Percentiles rank a stretch among this genome's conserved stretches.
These are phyloP conservation scores for Abortiporus biennis DNA, from an alignment of 1,284 basidiomycete species.

Conservation along the genomic window DNA sequence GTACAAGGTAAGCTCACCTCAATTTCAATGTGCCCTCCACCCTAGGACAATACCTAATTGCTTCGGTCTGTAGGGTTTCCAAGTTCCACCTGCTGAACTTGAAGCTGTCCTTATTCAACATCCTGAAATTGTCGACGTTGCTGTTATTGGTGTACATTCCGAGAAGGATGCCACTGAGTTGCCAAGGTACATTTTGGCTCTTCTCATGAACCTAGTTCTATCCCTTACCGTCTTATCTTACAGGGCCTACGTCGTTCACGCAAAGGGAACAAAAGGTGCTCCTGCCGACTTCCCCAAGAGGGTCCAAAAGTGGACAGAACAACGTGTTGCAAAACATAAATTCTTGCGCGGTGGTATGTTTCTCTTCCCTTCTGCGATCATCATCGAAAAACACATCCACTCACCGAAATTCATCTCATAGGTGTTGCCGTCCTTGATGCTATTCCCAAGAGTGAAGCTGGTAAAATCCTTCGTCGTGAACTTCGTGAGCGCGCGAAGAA, in stretches of 20 bases:
- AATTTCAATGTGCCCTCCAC: background rate
- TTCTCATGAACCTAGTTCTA: background rate
- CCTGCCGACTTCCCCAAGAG: constrained; percentile 39
- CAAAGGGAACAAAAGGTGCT: constrained; percentile 28
- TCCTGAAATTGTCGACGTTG: constrained; percentile 20
- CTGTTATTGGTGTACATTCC: constrained; percentile 18
- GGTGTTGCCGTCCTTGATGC: constrained; percentile 29
- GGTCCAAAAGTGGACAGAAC: constrained; percentile 57
- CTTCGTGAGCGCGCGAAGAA: constrained; percentile 51
- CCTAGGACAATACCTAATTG: background rate
- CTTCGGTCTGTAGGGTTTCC: constrained; percentile 21
- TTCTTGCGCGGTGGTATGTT: constrained; percentile 59
- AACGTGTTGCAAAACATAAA: constrained; percentile 61
- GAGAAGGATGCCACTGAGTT: constrained; percentile 61
- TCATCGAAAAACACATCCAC: background rate
- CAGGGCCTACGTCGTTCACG: constrained; percentile 69
- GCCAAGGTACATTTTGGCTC: constrained; percentile 42
- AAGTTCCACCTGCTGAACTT: constrained; percentile 20
- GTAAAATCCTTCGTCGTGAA: constrained; percentile 62
- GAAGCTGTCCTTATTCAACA: constrained; percentile 19
- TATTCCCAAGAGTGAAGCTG: constrained; percentile 68
- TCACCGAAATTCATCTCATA: background rate
- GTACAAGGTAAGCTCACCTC: constrained; percentile 49
- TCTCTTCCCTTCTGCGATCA: constrained; percentile 14
- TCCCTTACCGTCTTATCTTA: background rate